Evolutionary conservation across 352 stramenopile genomes (phyloP).

Genomic region (Phytophthora tubulina): DNA sequence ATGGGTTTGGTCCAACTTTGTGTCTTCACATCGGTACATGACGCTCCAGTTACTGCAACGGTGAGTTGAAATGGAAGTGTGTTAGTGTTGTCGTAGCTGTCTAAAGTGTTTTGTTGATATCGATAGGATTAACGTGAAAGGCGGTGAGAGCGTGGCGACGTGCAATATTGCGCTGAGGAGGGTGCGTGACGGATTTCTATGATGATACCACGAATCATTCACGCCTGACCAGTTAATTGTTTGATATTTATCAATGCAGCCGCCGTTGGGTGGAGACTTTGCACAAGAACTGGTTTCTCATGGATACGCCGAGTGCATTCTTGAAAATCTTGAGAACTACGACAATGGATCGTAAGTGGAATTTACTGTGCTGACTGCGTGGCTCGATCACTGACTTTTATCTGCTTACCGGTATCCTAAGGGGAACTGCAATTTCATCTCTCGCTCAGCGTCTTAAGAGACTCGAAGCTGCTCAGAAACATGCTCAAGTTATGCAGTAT

Average conservation of each 20-base stretch:
- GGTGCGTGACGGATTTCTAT: constrained; percentile 33
- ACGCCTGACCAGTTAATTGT: neutral
- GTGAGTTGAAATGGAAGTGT: constrained; percentile 38
- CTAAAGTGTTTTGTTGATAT: neutral
- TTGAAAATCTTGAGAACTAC: constrained; percentile 68
- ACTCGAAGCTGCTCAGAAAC: constrained; percentile 63
- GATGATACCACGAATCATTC: neutral
- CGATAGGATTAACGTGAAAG: constrained; percentile 34
- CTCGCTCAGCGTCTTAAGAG: constrained; percentile 58
- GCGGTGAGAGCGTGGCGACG: constrained; percentile 53
- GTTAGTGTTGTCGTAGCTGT: neutral
- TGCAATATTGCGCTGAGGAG: constrained; percentile 61
- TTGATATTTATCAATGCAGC: constrained; percentile 32
- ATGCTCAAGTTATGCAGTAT: constrained; percentile 83
- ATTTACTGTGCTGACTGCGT: neutral
- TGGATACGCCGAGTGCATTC: constrained; percentile 71
- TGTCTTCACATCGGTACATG: constrained; percentile 73
- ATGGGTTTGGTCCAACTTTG: constrained; percentile 74
- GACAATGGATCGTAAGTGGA: constrained; percentile 64
- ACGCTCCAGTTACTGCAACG: constrained; percentile 66
- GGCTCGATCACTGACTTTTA: neutral
- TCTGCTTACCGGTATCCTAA: constrained; percentile 8
- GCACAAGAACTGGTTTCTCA: constrained; percentile 66
- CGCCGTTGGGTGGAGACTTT: constrained; percentile 62
- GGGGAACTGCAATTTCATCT: constrained; percentile 28